Base-by-base conservation (phyloP, 2,329 filamentous ascomycete species). In the Botrytis pseudocinerea region DNA sequence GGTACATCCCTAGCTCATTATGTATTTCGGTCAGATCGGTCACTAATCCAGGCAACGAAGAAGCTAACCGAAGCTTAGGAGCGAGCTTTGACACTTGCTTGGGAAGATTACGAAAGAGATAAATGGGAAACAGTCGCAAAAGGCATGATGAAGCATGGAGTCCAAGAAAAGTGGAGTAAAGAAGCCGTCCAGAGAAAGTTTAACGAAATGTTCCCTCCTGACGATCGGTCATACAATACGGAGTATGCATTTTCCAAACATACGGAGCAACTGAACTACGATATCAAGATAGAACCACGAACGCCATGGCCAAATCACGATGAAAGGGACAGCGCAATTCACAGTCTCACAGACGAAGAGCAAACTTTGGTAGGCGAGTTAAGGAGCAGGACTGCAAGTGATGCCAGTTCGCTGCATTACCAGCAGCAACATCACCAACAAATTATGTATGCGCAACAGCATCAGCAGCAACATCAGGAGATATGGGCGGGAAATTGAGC, bases 111-210 rank as follows among this genome's bases (percentile, higher is more conserved):
- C 69, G 78, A 81, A 38, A 81, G 78, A 62, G 72, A 75, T 2
- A 79, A 80, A 65, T 82, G 80, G 80, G 78, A 80, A 25, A 72
- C 76, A 42, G 78, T 82, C 42, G 77, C 80, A 8, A 76, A 76
- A 71, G 76, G 77, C 40, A 82, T 82, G 80, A 66, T 78, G 20
- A 80, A 79, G 65, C 76, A 80, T 75, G 81, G 80, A 25, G 78
- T 78, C 60, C 76, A 77, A 54, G 78, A 80, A 59, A 80, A 79
- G 71, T 82, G 81, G 76, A 79, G 80, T 4, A 78, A 78, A n/a
- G 78, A 79, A 46, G 78, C 79, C 7, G 78, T 80, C 12, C 78
- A 81, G 72, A 80, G 78, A 70, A 82, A 81, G 59, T 82, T 78
- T 77, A 77, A 78, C 38, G 80, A 82, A 72, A 74, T 81, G 59